phyloP scores from a whole-genome alignment of 768 basidiomycete species.

The Stropharia rugosoannulata region DNA sequence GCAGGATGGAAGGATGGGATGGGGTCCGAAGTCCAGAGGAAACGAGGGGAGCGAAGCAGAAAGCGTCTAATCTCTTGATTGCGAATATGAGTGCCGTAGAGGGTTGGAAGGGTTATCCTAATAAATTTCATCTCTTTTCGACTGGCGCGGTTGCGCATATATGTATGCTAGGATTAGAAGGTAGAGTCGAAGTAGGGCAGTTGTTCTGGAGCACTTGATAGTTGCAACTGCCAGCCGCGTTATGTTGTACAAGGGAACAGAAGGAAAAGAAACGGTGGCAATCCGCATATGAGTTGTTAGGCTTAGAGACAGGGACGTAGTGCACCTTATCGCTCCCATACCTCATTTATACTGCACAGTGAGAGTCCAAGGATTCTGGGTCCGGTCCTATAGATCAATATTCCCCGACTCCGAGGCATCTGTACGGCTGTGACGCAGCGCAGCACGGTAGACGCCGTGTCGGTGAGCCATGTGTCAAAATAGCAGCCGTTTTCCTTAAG shows the following conservation, averaged over 20 bases:
- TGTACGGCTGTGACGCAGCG: no score
- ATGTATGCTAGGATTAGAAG: conserved; percentile 20
- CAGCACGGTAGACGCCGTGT: no score
- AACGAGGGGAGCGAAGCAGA: not conserved
- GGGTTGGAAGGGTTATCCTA: not conserved
- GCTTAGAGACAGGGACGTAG: no score
- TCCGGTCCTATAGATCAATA: no score
- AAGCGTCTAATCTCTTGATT: not conserved
- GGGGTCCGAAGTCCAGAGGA: conserved; percentile 37
- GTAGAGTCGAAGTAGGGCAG: conserved; percentile 26
- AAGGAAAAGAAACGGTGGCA: no score
- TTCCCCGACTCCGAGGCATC: no score
- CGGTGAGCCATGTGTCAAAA: no score
- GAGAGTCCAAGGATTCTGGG: no score
- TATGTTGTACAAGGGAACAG: conserved; percentile 12
- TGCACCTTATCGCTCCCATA: no score
- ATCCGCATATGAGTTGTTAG: no score
- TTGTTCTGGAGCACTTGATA: conserved; percentile 23
- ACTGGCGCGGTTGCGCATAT: not conserved
- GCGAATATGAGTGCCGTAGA: not conserved
- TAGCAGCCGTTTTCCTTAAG: no score
- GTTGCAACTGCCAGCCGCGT: conserved; percentile 27
- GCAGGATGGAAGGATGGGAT: conserved; percentile 57
- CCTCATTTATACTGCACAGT: no score
- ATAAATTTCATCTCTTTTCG: not conserved